Percentiles rank a stretch among this genome's conserved stretches.
phyloP scores from a whole-genome alignment of 108 stramenopile species.

The Fistulifera solaris region DNA sequence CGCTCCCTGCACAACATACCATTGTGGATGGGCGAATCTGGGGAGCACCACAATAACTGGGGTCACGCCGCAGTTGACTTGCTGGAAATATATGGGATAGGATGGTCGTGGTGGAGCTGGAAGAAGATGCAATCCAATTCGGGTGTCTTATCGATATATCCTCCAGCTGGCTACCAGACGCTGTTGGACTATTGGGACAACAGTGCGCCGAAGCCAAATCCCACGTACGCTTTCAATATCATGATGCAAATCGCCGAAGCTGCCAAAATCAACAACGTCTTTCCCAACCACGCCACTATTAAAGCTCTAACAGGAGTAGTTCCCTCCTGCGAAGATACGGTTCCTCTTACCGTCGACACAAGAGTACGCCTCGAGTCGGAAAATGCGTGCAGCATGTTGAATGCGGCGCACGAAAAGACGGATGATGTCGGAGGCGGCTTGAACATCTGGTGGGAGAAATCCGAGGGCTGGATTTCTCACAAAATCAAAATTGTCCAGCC shows the following conservation, averaged over 20 bases:
- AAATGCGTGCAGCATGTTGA: background rate
- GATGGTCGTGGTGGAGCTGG: background rate
- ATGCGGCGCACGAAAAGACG: background rate
- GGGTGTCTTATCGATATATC: background rate
- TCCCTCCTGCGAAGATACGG: background rate
- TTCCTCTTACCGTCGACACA: no score
- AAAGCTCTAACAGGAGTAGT: background rate
- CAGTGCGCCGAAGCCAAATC: background rate
- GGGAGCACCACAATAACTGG: background rate
- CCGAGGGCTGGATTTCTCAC: background rate
- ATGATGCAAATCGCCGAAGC: slow-evolving; percentile 1
- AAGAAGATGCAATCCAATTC: slow-evolving; percentile 3
- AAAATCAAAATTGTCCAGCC: background rate
- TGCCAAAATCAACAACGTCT: background rate
- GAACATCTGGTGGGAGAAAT: background rate
- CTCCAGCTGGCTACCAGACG: background rate
- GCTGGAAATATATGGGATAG: background rate
- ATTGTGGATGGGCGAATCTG: slow-evolving; percentile 2
- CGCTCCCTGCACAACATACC: background rate
- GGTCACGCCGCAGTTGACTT: background rate
- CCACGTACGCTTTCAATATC: background rate
- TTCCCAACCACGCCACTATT: background rate
- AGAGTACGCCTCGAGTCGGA: background rate
- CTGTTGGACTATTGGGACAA: slow-evolving; percentile 1
- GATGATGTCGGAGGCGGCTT: background rate